Base-by-base conservation (phyloP, 306 rosid genomes). In the Cercis canadensis region DNA sequence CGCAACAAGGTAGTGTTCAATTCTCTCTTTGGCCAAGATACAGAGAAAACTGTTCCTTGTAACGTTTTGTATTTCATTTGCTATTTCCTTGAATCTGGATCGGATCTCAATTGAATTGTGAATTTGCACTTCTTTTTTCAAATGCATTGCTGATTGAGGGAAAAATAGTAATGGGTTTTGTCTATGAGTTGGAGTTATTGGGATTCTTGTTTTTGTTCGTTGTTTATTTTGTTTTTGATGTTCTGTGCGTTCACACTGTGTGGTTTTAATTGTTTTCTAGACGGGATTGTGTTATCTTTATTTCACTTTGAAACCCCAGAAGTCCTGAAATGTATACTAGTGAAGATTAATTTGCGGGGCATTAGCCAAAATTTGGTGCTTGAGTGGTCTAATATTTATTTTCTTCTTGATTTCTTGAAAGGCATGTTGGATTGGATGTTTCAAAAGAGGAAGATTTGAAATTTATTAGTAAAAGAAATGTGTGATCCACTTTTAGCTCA, bases 51-150 rank as follows among this genome's bases (percentile, higher is more conserved):
- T 55, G 15, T 55, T 24, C 1, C 3, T 12, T 21, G 17, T 8
- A 14, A 55, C 59, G 34, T 45, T 51, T 31, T 14, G 0, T 68
- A 60, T 57, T 76, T 72, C 43, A 15, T 47, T 50, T 49, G 47
- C 24, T 76, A 52, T 4, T 61, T 66, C 45, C 39, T 3, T 29
- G 31, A 24, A 71, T 66, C 36, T 10, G 75, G 8, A 40, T 67
- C 71, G 71, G 82, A 73, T 73, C 80, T 70, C 62, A 7, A 16
- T 19, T 58, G 41, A 59, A 70, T 49, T 73, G 62, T 77, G 34
- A 37, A 37, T 37, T 37, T 37, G 43, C 10, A 5, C 10, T 37
- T 37, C 43, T 37, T 37, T 37, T 6, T 37, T 37, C 43, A 5
- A 65, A 41, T 69, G 83, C 80, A 53, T 64, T 74, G 29, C 62